Conservation (phyloP, 441 rosid species). For the Capsella rubella region DNA sequence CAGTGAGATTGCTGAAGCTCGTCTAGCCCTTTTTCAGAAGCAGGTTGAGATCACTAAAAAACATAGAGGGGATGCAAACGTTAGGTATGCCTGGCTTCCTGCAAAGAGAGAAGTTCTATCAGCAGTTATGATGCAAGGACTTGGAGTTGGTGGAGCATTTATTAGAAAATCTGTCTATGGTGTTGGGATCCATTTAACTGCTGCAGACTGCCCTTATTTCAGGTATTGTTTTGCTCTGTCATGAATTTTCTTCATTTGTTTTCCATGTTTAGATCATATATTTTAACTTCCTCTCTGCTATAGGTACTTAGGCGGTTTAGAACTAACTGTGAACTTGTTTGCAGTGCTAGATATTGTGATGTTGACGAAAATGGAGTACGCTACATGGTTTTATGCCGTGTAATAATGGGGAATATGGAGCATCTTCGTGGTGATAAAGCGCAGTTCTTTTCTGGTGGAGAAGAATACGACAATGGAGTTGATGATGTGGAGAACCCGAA, state of each 20-base stretch:
- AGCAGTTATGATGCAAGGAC: conserved; percentile 58
- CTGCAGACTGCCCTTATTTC: conserved; percentile 53
- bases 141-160: conserved; percentile 71
- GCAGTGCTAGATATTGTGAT: conserved; percentile 89
- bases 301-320: not conserved
- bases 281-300: not conserved
- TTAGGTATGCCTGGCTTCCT: conserved; percentile 93
- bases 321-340: conserved; percentile 39
- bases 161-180: conserved; percentile 64
- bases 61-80: conserved; percentile 83
- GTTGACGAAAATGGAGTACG: conserved; percentile 85
- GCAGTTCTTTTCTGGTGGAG: conserved; percentile 73
- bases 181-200: conserved; percentile 84
- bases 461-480: conserved; percentile 84
- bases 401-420: conserved; percentile 98
- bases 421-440: conserved; percentile 61
- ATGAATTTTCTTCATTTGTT: not conserved
- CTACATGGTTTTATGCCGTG: conserved; percentile 81
- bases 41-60: conserved; percentile 73
- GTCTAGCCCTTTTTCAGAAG: conserved; percentile 75
- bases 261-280: not conserved
- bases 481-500: conserved; percentile 81
- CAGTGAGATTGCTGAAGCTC: conserved; percentile 54
- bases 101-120: conserved; percentile 59
- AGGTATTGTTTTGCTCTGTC: conserved; percentile 27